Evolutionary conservation across 306 rosid species (phyloP).

Genomic region (Citrullus mucosospermus): DNA sequence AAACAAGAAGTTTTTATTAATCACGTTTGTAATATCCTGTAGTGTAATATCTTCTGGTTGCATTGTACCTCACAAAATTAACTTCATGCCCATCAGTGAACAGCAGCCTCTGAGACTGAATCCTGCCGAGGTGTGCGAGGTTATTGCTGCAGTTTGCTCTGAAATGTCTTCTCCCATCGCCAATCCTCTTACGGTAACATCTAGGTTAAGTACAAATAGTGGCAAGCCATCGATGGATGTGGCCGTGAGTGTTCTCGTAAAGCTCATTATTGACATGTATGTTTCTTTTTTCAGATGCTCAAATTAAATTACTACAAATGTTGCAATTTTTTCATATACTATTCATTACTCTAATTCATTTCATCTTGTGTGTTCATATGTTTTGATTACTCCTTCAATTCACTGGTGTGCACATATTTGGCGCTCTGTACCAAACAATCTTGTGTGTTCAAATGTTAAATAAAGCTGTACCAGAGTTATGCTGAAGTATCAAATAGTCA

Average conservation of each 20-base stretch:
- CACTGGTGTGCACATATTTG: background rate
- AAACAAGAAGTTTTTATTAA: background rate
- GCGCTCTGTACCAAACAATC: background rate
- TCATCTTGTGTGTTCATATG: background rate
- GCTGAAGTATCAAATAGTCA: background rate
- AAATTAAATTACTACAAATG: background rate
- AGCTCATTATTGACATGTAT: constrained; percentile 97
- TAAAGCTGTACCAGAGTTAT: background rate
- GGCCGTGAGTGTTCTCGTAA: constrained; percentile 98
- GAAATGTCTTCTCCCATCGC: constrained; percentile 53
- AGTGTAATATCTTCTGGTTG: background rate
- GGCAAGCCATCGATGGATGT: constrained; percentile 93
- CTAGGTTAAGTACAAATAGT: constrained; percentile 52
- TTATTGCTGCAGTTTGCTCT: constrained; percentile 97
- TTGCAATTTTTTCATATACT: background rate
- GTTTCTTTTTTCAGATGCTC: constrained; percentile 26
- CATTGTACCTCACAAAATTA: constrained; percentile 22
- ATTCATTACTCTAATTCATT: background rate
- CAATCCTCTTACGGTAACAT: constrained; percentile 43
- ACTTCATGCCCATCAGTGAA: constrained; percentile 58
- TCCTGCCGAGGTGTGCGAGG: constrained; percentile 94
- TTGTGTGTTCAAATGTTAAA: background rate
- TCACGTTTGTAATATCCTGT: background rate
- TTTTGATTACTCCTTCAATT: background rate
- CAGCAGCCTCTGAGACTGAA: constrained; percentile 94